Conservation (phyloP, 1,284 basidiomycete species). For the Austroboletus niveus region DNA sequence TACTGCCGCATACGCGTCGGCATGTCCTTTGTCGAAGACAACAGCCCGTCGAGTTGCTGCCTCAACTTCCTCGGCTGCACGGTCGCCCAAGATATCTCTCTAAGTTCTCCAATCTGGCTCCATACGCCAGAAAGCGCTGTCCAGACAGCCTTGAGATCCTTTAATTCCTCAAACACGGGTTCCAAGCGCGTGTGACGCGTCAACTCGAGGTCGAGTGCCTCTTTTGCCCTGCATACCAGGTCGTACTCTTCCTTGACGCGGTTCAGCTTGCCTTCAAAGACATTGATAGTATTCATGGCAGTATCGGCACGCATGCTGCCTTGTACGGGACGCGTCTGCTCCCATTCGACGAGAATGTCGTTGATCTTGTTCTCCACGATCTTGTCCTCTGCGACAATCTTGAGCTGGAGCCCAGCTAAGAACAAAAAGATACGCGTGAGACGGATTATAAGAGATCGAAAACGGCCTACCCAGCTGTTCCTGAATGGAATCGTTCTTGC, state of each 20-base stretch:
- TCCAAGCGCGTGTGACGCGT: conserved; percentile 88
- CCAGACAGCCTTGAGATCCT: conserved; percentile 98
- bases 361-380: conserved; percentile 93
- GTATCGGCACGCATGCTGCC: conserved; percentile 94
- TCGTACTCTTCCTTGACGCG: conserved; percentile 93
- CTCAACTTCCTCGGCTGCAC: conserved; percentile 94
- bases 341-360: conserved; percentile 92
- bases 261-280: conserved; percentile 88
- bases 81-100: conserved; percentile 89
- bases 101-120: conserved; percentile 88
- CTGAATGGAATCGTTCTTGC: conserved; percentile 98
- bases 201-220: conserved; percentile 92
- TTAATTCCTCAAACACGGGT: conserved; percentile 92
- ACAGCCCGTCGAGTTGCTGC: conserved; percentile 87
- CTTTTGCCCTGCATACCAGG: conserved; percentile 93
- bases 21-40: conserved; percentile 96
- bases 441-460: not conserved
- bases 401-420: conserved; percentile 90
- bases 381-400: conserved; percentile 99
- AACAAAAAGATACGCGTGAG: conserved; percentile 7
- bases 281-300: conserved; percentile 93
- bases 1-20: conserved; percentile 99
- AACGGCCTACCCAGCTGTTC: conserved; percentile 80
- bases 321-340: conserved; percentile 92
- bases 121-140: conserved; percentile 97